Evolutionary conservation across 1,139 yeast species (phyloP), one percentile per base, ranked within the genome.

Genomic region (Blastobotrys apis): DNA sequence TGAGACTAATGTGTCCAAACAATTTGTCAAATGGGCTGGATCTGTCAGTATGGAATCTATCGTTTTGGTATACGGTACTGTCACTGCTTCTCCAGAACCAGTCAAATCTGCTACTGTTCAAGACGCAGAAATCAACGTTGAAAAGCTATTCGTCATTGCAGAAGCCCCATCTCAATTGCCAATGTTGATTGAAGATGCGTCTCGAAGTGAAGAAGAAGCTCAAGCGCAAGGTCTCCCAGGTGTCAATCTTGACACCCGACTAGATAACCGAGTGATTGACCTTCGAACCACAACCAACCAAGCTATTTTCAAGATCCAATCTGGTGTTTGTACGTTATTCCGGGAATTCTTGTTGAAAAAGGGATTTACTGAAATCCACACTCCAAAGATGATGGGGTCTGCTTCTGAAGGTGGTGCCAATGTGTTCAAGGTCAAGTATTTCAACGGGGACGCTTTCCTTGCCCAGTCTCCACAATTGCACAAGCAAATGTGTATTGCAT

Each of bases 381-480:
- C 97, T 10, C 99, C 99, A 51, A 92, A 92, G 71, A 74, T 92
- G 58, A 77, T 92, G 63, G 96, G 94, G 56, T 88, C 97, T 41
- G 86, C 98, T 31, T 84, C 95, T 50, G 99, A 92, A 73, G 97
- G 97, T 65, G 99, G 99, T 55, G 80, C 97, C 50, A 90, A 88
- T 65, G 97, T 94, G 38, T 92, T 92, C 71, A 94, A 86, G 69
- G 82, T 92, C 51, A 74, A 84, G 43, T 94, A 94, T 71, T 94
- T 92, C 76, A 90, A 92, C 68, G 81, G 90, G 50, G 81, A 82
- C 52, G 97, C 97, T 6, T 92, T 77, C 69, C 74, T 92, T 63
- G 98, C 99, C 26, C 99, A 92, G 73, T 87, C 97, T 36, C 99
- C 99, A 43, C 99, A 92, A 73, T 77, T 92, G 57, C 87, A 92